phyloP scores from a whole-genome alignment of 352 stramenopile genomes.

The Pythium dissotocum region DNA sequence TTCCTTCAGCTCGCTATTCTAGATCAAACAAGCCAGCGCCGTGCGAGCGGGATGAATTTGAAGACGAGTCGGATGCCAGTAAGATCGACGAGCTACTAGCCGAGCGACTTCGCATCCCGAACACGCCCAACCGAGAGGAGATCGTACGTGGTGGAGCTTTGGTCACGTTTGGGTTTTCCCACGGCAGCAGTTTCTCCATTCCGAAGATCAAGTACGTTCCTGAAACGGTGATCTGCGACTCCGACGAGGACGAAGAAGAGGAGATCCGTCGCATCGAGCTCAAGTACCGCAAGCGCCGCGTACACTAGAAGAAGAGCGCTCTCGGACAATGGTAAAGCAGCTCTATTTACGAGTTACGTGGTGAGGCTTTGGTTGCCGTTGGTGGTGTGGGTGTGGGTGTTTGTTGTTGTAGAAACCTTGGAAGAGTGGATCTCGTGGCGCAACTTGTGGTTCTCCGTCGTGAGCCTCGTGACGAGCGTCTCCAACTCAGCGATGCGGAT shows the following conservation, averaged over 20 bases:
- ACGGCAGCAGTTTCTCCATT: slow-evolving; percentile 56
- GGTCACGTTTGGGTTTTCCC: slow-evolving; percentile 21
- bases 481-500: slow-evolving; percentile 32
- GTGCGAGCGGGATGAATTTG: slow-evolving; percentile 29
- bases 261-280: slow-evolving; percentile 75
- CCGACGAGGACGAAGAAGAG: slow-evolving; percentile 74
- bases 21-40: not conserved
- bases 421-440: not conserved
- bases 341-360: slow-evolving; percentile 9
- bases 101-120: slow-evolving; percentile 22
- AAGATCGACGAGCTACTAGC: slow-evolving; percentile 16
- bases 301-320: slow-evolving; percentile 9
- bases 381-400: not conserved
- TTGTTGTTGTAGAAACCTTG: not conserved
- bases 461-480: slow-evolving; percentile 19
- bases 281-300: slow-evolving; percentile 54
- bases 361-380: not conserved
- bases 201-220: slow-evolving; percentile 69
- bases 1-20: slow-evolving; percentile 2
- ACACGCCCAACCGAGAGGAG: slow-evolving; percentile 27
- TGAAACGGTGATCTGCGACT: slow-evolving; percentile 51
- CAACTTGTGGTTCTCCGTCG: slow-evolving; percentile 21
- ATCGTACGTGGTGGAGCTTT: slow-evolving; percentile 22
- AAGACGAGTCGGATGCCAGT: slow-evolving; percentile 20
- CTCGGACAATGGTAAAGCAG: not conserved